These are phyloP conservation scores for Conticribra guillardii DNA, from an alignment of 108 stramenopile species.

Conservation along the genomic window DNA sequence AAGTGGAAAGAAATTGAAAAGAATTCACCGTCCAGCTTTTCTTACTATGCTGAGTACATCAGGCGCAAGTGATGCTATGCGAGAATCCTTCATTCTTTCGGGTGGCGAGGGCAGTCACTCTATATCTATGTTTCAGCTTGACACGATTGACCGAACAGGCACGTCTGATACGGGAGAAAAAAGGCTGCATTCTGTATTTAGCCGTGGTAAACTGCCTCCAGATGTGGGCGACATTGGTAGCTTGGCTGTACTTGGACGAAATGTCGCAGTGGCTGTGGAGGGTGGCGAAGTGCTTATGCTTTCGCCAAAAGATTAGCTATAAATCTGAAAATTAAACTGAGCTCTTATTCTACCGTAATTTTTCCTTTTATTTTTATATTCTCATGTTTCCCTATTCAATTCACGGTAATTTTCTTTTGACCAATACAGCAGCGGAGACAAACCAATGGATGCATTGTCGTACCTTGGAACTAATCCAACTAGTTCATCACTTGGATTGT, in stretches of 20 bases:
- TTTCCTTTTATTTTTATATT: background rate
- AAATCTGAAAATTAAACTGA: no score
- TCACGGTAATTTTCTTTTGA: conserved; percentile 45
- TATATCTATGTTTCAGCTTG: conserved; percentile 57
- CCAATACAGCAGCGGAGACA: conserved; percentile 82
- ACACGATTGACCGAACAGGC: background rate
- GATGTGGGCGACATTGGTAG: conserved; percentile 67
- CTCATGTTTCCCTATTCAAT: background rate
- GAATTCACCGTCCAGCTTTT: conserved; percentile 71
- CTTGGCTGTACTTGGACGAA: conserved; percentile 48
- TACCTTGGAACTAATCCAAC: conserved; percentile 77
- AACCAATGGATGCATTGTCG: conserved; percentile 68
- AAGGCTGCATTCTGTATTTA: conserved; percentile 48
- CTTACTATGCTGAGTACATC: conserved; percentile 14
- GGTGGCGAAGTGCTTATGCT: conserved; percentile 67
- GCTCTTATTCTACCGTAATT: no score
- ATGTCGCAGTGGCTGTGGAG: conserved; percentile 62
- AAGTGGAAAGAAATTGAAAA: conserved; percentile 45
- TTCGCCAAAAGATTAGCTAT: conserved; percentile 25
- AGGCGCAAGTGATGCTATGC: conserved; percentile 1
- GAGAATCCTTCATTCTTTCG: conserved; percentile 53
- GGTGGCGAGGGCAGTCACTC: conserved; percentile 64
- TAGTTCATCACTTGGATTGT: conserved; percentile 16
- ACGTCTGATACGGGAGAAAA: background rate
- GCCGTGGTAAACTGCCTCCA: conserved; percentile 60